Conservation (phyloP, 208 protist genomes). For the Trypanosoma avium region DNA sequence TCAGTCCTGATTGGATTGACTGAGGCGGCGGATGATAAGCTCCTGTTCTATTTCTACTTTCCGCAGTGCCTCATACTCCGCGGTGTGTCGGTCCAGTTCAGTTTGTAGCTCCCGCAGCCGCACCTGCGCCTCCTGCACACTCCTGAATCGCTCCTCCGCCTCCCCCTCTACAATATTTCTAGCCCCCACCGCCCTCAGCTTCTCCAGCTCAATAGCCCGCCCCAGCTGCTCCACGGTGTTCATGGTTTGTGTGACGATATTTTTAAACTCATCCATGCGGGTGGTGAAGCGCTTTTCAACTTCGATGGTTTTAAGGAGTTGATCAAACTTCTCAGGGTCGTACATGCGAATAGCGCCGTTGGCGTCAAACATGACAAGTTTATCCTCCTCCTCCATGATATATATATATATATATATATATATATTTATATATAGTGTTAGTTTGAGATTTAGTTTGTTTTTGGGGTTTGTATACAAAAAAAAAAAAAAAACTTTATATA, state of each 20-base stretch:
- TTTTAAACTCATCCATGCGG: constrained; percentile 86
- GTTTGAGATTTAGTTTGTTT: too few relatives aligned
- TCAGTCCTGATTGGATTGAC: constrained; percentile 56
- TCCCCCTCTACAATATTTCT: constrained; percentile 91
- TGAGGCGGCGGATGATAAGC: constrained; percentile 76
- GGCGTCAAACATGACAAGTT: constrained; percentile 89
- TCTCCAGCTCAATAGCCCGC: constrained; percentile 82
- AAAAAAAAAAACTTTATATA: too few relatives aligned
- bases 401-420: too few relatives aligned
- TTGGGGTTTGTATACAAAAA: too few relatives aligned
- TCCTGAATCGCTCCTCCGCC: constrained; percentile 74
- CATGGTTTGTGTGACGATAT: constrained; percentile 81
- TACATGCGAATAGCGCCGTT: constrained; percentile 90
- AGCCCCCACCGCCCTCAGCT: constrained; percentile 82
- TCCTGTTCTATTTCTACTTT: constrained; percentile 86
- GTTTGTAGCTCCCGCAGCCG: constrained; percentile 86
- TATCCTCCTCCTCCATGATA: constrained; percentile 79
- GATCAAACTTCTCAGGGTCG: constrained; percentile 88
- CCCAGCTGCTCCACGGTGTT: constrained; percentile 73
- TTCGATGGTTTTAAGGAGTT: constrained; percentile 77
- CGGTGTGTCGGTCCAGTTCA: constrained; percentile 87
- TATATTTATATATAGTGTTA: too few relatives aligned
- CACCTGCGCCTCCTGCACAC: constrained; percentile 79
- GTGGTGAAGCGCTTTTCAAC: constrained; percentile 65
- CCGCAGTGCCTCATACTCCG: constrained; percentile 83